A percentile compares a stretch with the other conserved stretches of the same genome.
phyloP scores from a whole-genome alignment of 2,329 filamentous ascomycete species.

The Didymella exigua region DNA sequence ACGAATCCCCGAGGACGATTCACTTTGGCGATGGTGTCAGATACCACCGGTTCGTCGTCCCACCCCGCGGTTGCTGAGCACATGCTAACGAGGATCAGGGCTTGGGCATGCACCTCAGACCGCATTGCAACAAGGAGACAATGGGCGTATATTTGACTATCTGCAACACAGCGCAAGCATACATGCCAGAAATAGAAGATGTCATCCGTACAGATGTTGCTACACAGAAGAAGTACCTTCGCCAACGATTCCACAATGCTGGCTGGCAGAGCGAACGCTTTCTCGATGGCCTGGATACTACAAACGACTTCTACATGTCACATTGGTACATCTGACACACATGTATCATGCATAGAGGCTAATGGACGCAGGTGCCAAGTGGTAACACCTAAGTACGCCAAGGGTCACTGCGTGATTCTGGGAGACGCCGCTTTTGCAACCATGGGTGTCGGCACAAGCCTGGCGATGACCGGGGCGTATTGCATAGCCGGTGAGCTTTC shows the following conservation, averaged over 20 bases:
- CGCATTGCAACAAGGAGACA: slow-evolving; percentile 33
- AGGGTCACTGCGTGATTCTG: slow-evolving; percentile 57
- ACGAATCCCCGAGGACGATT: slow-evolving; percentile 23
- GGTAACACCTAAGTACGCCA: slow-evolving; percentile 52
- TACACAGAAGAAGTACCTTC: slow-evolving; percentile 51
- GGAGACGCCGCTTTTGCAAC: slow-evolving; percentile 58
- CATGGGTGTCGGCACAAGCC: slow-evolving; percentile 37
- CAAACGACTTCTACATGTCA: slow-evolving; percentile 26
- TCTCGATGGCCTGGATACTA: slow-evolving; percentile 49
- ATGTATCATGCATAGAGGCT: background rate
- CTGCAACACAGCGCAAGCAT: slow-evolving; percentile 19
- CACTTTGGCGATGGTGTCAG: slow-evolving; percentile 35
- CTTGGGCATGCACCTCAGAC: slow-evolving; percentile 31
- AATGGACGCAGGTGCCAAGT: slow-evolving; percentile 55
- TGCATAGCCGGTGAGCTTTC: slow-evolving; percentile 48
- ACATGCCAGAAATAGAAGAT: slow-evolving; percentile 22
- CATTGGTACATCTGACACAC: background rate
- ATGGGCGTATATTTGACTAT: slow-evolving; percentile 37
- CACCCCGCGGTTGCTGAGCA: too few species aligned
- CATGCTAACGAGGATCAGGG: slow-evolving; percentile 10
- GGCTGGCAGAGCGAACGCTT: slow-evolving; percentile 56
- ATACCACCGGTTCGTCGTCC: slow-evolving; percentile 13
- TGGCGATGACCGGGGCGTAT: slow-evolving; percentile 49
- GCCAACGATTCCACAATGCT: slow-evolving; percentile 42
- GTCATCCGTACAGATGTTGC: slow-evolving; percentile 38